Percentiles rank a stretch among this genome's conserved stretches.
These are phyloP conservation scores for Colletotrichum sp. DNA, from an alignment of 2,329 filamentous ascomycete genomes.

Conservation along the genomic window DNA sequence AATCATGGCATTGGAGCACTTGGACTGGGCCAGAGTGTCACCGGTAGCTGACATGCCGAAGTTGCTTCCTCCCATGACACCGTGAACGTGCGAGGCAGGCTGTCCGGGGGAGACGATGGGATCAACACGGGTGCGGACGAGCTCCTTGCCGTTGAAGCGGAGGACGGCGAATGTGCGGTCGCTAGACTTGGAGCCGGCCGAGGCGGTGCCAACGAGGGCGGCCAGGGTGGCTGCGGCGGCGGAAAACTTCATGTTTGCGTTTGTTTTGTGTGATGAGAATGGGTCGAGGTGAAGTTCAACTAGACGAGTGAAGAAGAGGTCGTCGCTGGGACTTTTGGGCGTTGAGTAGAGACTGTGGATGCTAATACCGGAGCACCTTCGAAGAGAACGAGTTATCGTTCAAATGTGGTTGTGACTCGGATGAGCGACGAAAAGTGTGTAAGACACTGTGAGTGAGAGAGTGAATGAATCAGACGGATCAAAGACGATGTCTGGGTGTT, in stretches of 20 bases:
- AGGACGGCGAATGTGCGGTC: constrained; percentile 69
- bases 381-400: constrained; percentile 26
- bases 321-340: not conserved
- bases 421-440: constrained; percentile 21
- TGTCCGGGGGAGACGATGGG: constrained; percentile 70
- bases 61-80: constrained; percentile 72
- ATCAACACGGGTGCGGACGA: constrained; percentile 68
- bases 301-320: not conserved
- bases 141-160: constrained; percentile 70
- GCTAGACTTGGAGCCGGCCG: constrained; percentile 44
- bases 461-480: constrained; percentile 35
- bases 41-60: constrained; percentile 69
- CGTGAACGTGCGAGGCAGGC: constrained; percentile 69
- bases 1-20: constrained; percentile 74
- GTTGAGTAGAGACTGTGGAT: constrained; percentile 16
- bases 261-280: not conserved
- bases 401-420: constrained; percentile 23
- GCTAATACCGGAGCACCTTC: constrained; percentile 41
- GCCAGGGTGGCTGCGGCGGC: constrained; percentile 32
- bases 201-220: constrained; percentile 41
- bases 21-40: constrained; percentile 61
- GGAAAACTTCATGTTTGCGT: constrained; percentile 39
- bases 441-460: constrained; percentile 14
- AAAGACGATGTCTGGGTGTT: constrained; percentile 25
- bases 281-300: not conserved